Evolutionary conservation across 345 rosid genomes (phyloP), one percentile per base, ranked within the genome.

Genomic region (Murraya paniculata): DNA sequence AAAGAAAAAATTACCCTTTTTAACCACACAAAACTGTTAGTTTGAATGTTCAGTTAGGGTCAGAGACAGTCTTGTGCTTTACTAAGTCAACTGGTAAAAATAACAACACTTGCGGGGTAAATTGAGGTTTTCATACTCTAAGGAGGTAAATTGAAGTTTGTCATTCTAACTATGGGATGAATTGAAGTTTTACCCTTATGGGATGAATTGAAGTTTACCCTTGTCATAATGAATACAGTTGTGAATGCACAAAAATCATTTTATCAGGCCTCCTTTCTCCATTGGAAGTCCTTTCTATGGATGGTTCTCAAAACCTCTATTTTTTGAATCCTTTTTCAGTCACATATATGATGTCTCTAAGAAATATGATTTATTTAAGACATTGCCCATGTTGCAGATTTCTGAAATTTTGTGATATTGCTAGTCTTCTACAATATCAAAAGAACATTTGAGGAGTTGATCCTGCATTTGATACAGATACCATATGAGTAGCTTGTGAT

Each of bases 341-440:
- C 73, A 28, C 5, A 10, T 41, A 36, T 9, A 33, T 68, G 33
- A 28, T 72, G 62, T 22, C 4, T 21, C 33, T 11, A 50, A 25
- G 68, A 60, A 62, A 16, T 80, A 31, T 38, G 28, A 55, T 68
- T 79, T 72, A 77, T 80, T 64, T 76, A 19, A 18, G 38, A 57
- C 64, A 30, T 75, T 48, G 48, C 62, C 16, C 22, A 2, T 78
- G 50, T 69, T 89, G 89, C 96, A 93, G 97, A 89, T 95, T 80
- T 92, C 90, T 30, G 99, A 95, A 86, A 90, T 95, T 55, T 82
- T 95, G 76, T 95, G 90, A 90, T 71, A 75, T 65, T 31, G 56
- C 35, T 41, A 48, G 55, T 59, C 76, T 35, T 50, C 77, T 64
- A 80, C 81, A 68, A 74, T 50, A 56, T 30, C 67, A 50, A 21